A percentile compares a stretch with the other conserved stretches of the same genome.
phyloP scores from a whole-genome alignment of 1,139 yeast genomes.

The Yamadazyma pseudoaaseri region DNA sequence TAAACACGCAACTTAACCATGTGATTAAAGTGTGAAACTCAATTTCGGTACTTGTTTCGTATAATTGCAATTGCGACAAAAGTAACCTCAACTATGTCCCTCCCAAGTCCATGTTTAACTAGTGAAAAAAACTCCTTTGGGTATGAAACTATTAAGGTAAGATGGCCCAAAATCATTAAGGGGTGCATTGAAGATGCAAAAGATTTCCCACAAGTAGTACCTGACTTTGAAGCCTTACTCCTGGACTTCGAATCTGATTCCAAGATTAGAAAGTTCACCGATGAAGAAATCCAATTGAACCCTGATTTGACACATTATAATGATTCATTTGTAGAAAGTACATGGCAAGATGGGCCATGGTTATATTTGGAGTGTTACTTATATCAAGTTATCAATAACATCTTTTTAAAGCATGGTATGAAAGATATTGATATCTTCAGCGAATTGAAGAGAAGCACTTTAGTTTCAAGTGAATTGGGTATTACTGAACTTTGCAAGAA shows the following conservation, averaged over 20 bases:
- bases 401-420: constrained; percentile 30
- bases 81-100: constrained; percentile 8
- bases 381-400: constrained; percentile 59
- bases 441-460: constrained; percentile 67
- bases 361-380: constrained; percentile 80
- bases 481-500: constrained; percentile 80
- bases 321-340: constrained; percentile 28
- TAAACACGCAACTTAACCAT: no score
- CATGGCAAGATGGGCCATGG: constrained; percentile 95
- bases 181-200: constrained; percentile 64
- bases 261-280: constrained; percentile 41
- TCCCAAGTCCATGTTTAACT: constrained; percentile 55
- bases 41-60: no score
- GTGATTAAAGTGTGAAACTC: no score
- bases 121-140: constrained; percentile 80
- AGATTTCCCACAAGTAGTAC: constrained; percentile 8
- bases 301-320: constrained; percentile 53
- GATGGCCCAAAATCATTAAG: constrained; percentile 86
- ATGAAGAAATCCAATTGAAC: constrained; percentile 35
- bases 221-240: constrained; percentile 37
- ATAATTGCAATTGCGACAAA: no score
- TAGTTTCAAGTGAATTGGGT: constrained; percentile 71
- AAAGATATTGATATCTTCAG: constrained; percentile 68
- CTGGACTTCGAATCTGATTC: constrained; percentile 38
- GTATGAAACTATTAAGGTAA: constrained; percentile 66